Evolutionary conservation across 345 rosid species (phyloP).

Genomic region (Gossypium longicalyx): DNA sequence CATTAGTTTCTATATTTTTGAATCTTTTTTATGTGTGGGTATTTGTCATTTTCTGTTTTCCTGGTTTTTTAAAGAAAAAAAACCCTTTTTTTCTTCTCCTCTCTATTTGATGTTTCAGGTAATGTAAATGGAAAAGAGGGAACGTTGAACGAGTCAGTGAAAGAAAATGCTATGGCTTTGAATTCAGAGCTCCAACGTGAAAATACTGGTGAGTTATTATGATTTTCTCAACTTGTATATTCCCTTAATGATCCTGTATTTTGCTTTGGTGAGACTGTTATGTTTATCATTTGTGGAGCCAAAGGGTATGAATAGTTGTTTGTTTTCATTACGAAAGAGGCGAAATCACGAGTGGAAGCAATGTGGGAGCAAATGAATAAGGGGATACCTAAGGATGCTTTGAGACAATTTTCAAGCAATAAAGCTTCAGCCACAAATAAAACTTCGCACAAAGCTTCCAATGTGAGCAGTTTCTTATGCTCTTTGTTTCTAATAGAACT

Average conservation of each 20-base stretch:
- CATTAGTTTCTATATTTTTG: background rate
- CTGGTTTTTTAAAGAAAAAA: background rate
- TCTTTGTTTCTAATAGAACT: background rate
- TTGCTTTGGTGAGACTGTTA: background rate
- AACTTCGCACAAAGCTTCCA: slow-evolving; percentile 27
- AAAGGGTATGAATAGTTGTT: background rate
- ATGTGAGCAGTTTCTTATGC: slow-evolving; percentile 37
- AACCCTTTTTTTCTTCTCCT: too few species aligned
- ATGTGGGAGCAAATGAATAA: slow-evolving; percentile 69
- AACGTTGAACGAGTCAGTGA: slow-evolving; percentile 23
- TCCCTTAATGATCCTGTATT: background rate
- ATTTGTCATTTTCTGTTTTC: background rate
- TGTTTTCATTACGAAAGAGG: slow-evolving; percentile 22
- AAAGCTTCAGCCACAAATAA: slow-evolving; percentile 21
- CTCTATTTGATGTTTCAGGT: slow-evolving; percentile 20
- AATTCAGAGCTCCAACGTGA: slow-evolving; percentile 25
- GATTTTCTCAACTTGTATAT: background rate
- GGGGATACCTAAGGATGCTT: slow-evolving; percentile 33
- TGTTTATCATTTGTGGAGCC: background rate
- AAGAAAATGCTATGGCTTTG: slow-evolving; percentile 23
- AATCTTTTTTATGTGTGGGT: background rate
- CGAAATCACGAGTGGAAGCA: slow-evolving; percentile 40
- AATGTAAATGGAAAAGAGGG: slow-evolving; percentile 24
- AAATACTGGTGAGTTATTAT: slow-evolving; percentile 26
- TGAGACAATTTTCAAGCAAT: slow-evolving; percentile 30